Evolutionary conservation across 805 yeast genomes (phyloP).

Genomic region (Yamadazyma philogaea): DNA sequence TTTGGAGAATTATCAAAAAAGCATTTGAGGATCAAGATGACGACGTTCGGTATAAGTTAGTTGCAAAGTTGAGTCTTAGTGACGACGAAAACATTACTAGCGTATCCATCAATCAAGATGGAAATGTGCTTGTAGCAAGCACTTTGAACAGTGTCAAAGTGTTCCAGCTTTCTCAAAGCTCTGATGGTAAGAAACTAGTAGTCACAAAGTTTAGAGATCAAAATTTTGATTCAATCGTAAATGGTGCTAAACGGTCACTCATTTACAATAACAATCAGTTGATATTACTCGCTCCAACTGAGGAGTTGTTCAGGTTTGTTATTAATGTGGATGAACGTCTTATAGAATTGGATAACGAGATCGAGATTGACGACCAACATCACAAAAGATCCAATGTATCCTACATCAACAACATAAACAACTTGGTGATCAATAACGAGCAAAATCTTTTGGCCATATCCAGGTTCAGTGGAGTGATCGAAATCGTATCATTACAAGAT

Average conservation of each 20-base stretch:
- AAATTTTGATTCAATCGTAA: constrained; percentile 35
- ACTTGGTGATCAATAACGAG: constrained; percentile 47
- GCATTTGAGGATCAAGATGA: constrained; percentile 29
- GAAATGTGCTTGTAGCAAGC: constrained; percentile 66
- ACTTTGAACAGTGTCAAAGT: constrained; percentile 66
- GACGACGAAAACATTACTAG: constrained; percentile 79
- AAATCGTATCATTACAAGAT: constrained; percentile 35
- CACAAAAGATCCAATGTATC: constrained; percentile 22
- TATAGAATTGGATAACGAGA: constrained; percentile 41
- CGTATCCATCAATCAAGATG: constrained; percentile 64
- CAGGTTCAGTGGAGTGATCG: constrained; percentile 65
- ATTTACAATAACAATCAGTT: constrained; percentile 48
- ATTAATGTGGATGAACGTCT: constrained; percentile 31
- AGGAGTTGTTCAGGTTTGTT: constrained; percentile 49
- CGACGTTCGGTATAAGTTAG: constrained; percentile 48
- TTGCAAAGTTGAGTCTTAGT: constrained; percentile 60
- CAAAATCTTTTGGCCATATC: constrained; percentile 52
- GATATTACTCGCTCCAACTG: constrained; percentile 55
- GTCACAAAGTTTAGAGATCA: constrained; percentile 54
- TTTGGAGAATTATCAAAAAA: constrained; percentile 57
- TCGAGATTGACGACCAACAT: constrained; percentile 24
- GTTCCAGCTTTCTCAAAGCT: constrained; percentile 52
- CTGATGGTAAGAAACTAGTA: constrained; percentile 34
- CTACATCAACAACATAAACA: constrained; percentile 50
- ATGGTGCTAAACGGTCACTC: constrained; percentile 55